Conservation (phyloP, 2,329 filamentous ascomycete species). For the Trichoderma harzianum region DNA sequence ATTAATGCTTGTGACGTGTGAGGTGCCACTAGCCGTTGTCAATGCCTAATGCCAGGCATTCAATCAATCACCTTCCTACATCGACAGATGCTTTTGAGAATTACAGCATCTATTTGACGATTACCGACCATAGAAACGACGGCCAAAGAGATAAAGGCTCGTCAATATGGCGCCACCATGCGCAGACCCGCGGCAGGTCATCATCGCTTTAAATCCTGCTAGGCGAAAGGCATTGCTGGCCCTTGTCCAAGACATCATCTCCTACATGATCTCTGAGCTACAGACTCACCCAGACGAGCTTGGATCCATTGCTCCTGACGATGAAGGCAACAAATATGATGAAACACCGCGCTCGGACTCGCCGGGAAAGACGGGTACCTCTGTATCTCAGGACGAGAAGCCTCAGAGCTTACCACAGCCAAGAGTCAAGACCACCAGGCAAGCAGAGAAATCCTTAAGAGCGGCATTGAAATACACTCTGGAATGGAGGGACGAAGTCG, state of each 20-base stretch:
- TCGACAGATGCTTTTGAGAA: background rate
- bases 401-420: background rate
- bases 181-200: slow-evolving; percentile 52
- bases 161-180: slow-evolving; percentile 51
- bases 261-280: slow-evolving; percentile 52
- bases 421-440: slow-evolving; percentile 22
- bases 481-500: slow-evolving; percentile 70
- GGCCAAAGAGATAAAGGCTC: background rate
- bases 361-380: background rate
- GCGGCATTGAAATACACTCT: slow-evolving; percentile 68
- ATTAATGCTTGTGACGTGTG: background rate
- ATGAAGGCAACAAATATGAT: slow-evolving; percentile 17
- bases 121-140: background rate
- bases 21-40: background rate
- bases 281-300: slow-evolving; percentile 36
- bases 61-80: background rate
- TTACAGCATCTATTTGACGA: background rate
- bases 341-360: background rate
- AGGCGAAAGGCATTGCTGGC: slow-evolving; percentile 49
- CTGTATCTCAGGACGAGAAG: background rate
- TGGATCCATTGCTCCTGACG: slow-evolving; percentile 28
- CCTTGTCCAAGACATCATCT: slow-evolving; percentile 50
- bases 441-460: slow-evolving; percentile 37
- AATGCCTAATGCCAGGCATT: background rate
- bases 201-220: slow-evolving; percentile 52